Conservation (phyloP, 495 filamentous ascomycete species). For the Viridothelium virens region DNA sequence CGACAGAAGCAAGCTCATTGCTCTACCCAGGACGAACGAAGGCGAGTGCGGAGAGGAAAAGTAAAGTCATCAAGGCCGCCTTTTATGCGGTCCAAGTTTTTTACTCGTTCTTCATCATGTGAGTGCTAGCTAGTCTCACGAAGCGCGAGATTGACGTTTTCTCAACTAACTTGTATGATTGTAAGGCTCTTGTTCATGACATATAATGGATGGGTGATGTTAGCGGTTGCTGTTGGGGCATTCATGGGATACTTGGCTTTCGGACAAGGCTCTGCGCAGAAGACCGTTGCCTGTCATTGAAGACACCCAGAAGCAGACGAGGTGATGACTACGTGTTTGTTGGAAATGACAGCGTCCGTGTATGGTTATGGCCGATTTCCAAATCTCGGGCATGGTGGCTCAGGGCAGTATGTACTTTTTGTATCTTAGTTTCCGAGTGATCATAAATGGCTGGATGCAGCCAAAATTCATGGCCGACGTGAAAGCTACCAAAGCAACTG, state of each 20-base stretch:
- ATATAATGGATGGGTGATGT: slow-evolving; percentile 96
- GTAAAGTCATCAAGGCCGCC: slow-evolving; percentile 67
- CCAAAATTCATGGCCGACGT: too few relatives aligned
- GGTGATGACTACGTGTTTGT: not conserved
- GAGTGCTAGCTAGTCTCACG: slow-evolving; percentile 38
- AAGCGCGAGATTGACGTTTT: not conserved
- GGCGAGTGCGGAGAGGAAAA: slow-evolving; percentile 43
- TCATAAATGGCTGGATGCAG: too few relatives aligned
- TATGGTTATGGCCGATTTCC: too few relatives aligned
- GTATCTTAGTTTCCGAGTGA: too few relatives aligned
- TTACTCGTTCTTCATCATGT: slow-evolving; percentile 99
- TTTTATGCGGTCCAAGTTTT: slow-evolving; percentile 94
- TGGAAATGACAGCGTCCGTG: too few relatives aligned
- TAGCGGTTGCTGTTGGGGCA: slow-evolving; percentile 79
- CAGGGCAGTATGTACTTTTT: too few relatives aligned
- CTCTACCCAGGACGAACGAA: slow-evolving; percentile 56
- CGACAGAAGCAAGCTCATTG: slow-evolving; percentile 57
- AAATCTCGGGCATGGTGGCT: too few relatives aligned
- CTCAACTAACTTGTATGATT: not conserved
- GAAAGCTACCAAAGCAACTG: too few relatives aligned
- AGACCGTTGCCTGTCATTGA: slow-evolving; percentile 86
- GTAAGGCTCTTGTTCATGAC: slow-evolving; percentile 97
- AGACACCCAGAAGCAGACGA: not conserved
- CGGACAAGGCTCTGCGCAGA: slow-evolving; percentile 52
- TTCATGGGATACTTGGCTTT: slow-evolving; percentile 84